phyloP scores from a whole-genome alignment of 345 rosid genomes.

The Gossypium bickii region DNA sequence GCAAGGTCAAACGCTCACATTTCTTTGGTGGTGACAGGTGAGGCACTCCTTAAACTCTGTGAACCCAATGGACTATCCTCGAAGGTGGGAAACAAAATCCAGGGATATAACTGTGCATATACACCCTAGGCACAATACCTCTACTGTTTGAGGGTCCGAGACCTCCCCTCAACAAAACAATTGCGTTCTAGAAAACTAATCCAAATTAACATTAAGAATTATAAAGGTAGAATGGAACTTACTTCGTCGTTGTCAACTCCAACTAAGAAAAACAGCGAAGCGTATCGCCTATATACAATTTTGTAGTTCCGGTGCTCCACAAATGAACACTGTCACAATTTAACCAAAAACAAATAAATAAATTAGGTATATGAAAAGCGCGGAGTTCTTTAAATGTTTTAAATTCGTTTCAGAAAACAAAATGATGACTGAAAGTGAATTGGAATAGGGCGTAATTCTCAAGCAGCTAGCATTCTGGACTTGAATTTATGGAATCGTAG shows the following conservation, averaged over 20 bases:
- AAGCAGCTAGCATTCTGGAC: background rate
- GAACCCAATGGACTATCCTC: too few species aligned
- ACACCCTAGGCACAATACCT: too few species aligned
- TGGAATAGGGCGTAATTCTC: background rate
- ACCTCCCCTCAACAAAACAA: too few species aligned
- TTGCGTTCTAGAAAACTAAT: background rate
- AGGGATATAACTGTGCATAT: too few species aligned
- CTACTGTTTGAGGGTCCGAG: too few species aligned
- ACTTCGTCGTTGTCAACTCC: conserved; percentile 97
- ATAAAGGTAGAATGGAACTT: conserved; percentile 20
- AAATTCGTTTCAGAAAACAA: background rate
- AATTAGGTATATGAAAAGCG: background rate
- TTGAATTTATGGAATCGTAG: background rate
- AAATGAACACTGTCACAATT: conserved; percentile 69
- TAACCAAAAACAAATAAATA: background rate
- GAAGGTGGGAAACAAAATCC: too few species aligned
- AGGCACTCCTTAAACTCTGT: too few species aligned
- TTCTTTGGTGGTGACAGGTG: too few species aligned
- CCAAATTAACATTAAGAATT: background rate
- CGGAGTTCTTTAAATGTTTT: background rate
- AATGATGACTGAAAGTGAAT: background rate
- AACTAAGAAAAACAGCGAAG: conserved; percentile 90
- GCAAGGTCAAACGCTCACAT: too few species aligned
- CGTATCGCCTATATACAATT: conserved; percentile 90
- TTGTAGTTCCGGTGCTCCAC: conserved; percentile 99